Evolutionary conservation across 2,329 filamentous ascomycete genomes (phyloP).

Genomic region (Penicillium frequentans): DNA sequence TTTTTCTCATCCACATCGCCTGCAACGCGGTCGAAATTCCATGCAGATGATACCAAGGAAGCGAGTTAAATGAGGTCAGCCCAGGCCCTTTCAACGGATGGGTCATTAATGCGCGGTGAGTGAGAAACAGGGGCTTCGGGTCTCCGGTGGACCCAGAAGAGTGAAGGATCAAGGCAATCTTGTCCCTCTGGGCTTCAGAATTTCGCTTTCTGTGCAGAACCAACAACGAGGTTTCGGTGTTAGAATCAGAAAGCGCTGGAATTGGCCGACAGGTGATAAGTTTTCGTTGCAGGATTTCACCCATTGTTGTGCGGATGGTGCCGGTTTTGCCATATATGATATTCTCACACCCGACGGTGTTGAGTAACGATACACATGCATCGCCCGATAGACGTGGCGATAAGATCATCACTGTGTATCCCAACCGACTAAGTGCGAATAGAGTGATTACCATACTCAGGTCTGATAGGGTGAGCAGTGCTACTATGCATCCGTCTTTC

Average conservation of each 20-base stretch:
- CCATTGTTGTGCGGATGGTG: slow-evolving; percentile 35
- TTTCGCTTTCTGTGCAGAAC: slow-evolving; percentile 19
- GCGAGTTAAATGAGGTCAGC: slow-evolving; percentile 43
- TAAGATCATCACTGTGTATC: slow-evolving; percentile 46
- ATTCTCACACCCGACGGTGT: slow-evolving; percentile 33
- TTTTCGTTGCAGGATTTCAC: slow-evolving; percentile 26
- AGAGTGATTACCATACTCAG: slow-evolving; percentile 45
- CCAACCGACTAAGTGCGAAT: slow-evolving; percentile 47
- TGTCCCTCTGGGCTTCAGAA: slow-evolving; percentile 29
- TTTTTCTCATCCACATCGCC: slow-evolving; percentile 47
- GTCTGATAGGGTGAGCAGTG: slow-evolving; percentile 44
- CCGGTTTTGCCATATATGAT: slow-evolving; percentile 40
- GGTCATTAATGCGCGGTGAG: slow-evolving; percentile 41
- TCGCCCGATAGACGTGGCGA: slow-evolving; percentile 44
- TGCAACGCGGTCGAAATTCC: slow-evolving; percentile 44
- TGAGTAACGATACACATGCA: slow-evolving; percentile 43
- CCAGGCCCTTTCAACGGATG: slow-evolving; percentile 38
- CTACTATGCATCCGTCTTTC: slow-evolving; percentile 28
- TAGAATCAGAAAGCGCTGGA: slow-evolving; percentile 6
- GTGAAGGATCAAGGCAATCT: slow-evolving; percentile 45
- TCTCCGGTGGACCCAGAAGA: slow-evolving; percentile 52
- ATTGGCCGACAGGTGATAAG: slow-evolving; percentile 28
- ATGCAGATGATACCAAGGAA: slow-evolving; percentile 48
- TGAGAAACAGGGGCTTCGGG: slow-evolving; percentile 48
- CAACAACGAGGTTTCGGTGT: slow-evolving; percentile 13